A percentile compares a stretch with the other conserved stretches of the same genome.
Conservation (phyloP, 176 grass and related monocot genomes). For the Alopecurus myosuroides region DNA sequence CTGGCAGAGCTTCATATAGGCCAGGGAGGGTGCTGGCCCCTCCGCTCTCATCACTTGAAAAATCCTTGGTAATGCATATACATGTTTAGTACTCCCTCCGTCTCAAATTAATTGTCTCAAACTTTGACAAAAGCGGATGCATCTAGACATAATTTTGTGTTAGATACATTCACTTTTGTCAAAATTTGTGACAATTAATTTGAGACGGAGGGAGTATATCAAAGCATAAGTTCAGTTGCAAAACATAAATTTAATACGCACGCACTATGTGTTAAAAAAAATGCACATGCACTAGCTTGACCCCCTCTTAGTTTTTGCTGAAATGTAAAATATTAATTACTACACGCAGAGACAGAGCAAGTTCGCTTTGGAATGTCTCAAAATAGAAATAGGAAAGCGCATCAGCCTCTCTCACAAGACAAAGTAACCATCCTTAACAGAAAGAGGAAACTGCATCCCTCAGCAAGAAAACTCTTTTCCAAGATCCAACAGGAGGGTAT, state of each 20-base stretch:
- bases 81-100: too few species aligned
- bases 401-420: background rate
- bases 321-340: background rate
- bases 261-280: too few species aligned
- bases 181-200: too few species aligned
- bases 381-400: background rate
- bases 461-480: background rate
- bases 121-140: too few species aligned
- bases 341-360: background rate
- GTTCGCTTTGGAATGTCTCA: background rate
- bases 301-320: background rate
- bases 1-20: background rate
- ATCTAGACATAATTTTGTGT: too few species aligned
- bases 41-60: background rate
- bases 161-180: too few species aligned
- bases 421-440: background rate
- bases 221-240: background rate
- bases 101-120: too few species aligned
- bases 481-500: slow-evolving; percentile 6
- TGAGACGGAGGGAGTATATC: too few species aligned
- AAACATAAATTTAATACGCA: background rate
- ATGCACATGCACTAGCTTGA: background rate
- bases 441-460: background rate
- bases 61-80: background rate
- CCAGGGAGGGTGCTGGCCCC: background rate